A percentile compares a stretch with the other conserved stretches of the same genome.
Evolutionary conservation across 1,284 basidiomycete genomes (phyloP).

Genomic region (Xerocomus nothofagi): DNA sequence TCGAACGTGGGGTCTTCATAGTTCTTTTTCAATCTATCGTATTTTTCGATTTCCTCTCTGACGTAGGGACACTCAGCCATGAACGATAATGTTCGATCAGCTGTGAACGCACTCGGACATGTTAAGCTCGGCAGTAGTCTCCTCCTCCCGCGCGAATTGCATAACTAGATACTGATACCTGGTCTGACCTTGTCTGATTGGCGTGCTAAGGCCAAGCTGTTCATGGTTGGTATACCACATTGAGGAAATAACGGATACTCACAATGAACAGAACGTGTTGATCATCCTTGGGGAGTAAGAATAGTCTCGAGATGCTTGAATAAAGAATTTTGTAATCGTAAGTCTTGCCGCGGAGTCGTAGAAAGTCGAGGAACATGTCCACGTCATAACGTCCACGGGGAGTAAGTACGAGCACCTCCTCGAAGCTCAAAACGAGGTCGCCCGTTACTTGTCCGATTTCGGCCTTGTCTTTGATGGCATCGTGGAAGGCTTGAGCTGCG

Average conservation of each 20-base stretch:
- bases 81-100: neutral
- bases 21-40: slow-evolving; percentile 86
- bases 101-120: slow-evolving; percentile 74
- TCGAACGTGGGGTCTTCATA: slow-evolving; percentile 95
- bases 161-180: slow-evolving; percentile 97
- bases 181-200: slow-evolving; percentile 98
- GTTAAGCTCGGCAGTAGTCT: slow-evolving; percentile 95
- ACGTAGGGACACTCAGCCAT: slow-evolving; percentile 7
- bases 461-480: slow-evolving; percentile 94
- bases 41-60: slow-evolving; percentile 71
- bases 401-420: slow-evolving; percentile 95
- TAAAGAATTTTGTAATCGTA: slow-evolving; percentile 99
- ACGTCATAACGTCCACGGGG: slow-evolving; percentile 97
- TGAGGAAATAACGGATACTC: slow-evolving; percentile 32
- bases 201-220: slow-evolving; percentile 85
- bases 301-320: slow-evolving; percentile 85
- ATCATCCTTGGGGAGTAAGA: slow-evolving; percentile 96
- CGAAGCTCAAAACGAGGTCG: slow-evolving; percentile 92
- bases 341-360: slow-evolving; percentile 94
- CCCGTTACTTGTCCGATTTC: slow-evolving; percentile 93
- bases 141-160: slow-evolving; percentile 96
- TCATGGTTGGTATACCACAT: slow-evolving; percentile 3
- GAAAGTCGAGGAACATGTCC: slow-evolving; percentile 95
- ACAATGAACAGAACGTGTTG: slow-evolving; percentile 95
- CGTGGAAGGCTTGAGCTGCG: slow-evolving; percentile 96